Percentiles rank a stretch among this genome's conserved stretches.
Conservation (phyloP, 495 filamentous ascomycete species). For the Pyronema domesticum region DNA sequence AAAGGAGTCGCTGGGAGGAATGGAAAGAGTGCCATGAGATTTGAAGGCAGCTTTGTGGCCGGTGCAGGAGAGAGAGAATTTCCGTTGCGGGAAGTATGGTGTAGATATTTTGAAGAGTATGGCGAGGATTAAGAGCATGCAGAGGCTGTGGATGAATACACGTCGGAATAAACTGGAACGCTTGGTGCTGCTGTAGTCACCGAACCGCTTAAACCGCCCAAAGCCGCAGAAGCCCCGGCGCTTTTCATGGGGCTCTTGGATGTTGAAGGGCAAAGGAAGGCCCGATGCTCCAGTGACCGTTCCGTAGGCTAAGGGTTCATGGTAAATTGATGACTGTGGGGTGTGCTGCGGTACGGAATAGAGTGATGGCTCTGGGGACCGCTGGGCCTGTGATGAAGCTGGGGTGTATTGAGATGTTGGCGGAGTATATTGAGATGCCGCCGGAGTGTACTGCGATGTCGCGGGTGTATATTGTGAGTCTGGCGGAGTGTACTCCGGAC, state of each 20-base stretch:
- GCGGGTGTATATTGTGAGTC: neutral
- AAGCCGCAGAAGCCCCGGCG: no score
- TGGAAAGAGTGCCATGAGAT: neutral
- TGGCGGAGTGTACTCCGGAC: neutral
- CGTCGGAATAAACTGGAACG: neutral
- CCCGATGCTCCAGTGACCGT: neutral
- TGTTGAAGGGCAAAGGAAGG: neutral
- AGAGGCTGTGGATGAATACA: neutral
- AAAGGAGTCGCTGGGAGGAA: neutral
- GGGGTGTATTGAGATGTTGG: neutral
- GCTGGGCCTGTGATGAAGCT: neutral
- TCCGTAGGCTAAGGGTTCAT: neutral
- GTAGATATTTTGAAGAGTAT: neutral
- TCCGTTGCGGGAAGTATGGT: neutral
- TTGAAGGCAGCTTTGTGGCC: neutral
- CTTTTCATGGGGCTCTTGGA: neutral
- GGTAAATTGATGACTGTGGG: neutral
- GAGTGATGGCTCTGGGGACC: neutral
- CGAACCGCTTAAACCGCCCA: no score
- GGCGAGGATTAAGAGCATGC: neutral
- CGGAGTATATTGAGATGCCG: constrained; percentile 14
- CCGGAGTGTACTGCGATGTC: neutral
- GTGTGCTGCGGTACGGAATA: neutral
- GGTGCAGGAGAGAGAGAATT: neutral
- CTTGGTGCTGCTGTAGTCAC: neutral